Base-by-base conservation (phyloP, 225 moss, liverwort and hornwort genomes). In the Straminergon stramineum region DNA sequence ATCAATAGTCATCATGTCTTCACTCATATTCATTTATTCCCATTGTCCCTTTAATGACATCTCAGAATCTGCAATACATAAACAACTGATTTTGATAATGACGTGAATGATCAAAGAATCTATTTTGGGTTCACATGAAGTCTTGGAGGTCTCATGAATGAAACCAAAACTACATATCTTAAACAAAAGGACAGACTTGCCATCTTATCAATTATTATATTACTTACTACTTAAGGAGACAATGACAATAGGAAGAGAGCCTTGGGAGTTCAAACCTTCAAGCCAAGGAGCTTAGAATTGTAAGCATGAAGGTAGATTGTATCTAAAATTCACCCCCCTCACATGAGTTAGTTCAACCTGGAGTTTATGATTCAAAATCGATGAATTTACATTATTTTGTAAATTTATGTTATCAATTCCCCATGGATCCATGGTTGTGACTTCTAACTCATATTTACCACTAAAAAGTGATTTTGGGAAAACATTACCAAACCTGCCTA, bases 61-160 rank as follows among this genome's bases (percentile, higher is more conserved):
- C 9, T 61, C 26, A 1, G 26, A 61, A 61, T 26, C 11, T 61
- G 5, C 2, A 26, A 5, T 7, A n/a, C 7, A 22, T n/a, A 0
- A 21, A n/a, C 12, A 69, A 37, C 0, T 37, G 21, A 24, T 71
- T 67, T 71, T 71, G 15, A 26, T 0, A 7, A 24, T 28, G 10
- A 17, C 6, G 2, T 8, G 15, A 73, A 39, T 14, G 31, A 48
- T 18, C 0, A 1, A 74, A 74, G 45, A 16, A 1, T 11, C 4
- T 30, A 0, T 30, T 75, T 4, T 11, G 2, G 2, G 0, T 48
- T 7, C 7, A 11, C 2, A 0, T 19, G 20, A 75, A 4, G 31
- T 53, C 13, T 76, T 34, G 31, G 53, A 34, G 76, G 1, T 34
- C 8, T 76, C 5, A 34, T 52, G 5, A 76, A 53, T 22, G 7